phyloP scores from a whole-genome alignment of 1,284 basidiomycete species.

The Austroboletus olivaceoglutinosus region DNA sequence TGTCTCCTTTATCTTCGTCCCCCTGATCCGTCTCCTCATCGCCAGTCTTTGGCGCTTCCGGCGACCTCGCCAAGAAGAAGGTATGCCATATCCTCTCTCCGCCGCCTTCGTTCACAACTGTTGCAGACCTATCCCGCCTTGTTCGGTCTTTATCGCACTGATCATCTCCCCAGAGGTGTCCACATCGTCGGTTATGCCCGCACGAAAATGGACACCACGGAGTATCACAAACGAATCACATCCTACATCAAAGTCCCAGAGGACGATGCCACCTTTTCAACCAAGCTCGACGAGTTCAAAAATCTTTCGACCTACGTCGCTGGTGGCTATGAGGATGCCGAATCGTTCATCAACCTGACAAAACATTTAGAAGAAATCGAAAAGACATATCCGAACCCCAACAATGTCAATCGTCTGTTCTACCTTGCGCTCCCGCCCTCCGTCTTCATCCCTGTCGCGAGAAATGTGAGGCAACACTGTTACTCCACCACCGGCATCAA shows the following conservation, averaged over 20 bases:
- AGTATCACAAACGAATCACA: conserved; percentile 82
- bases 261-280: conserved; percentile 54
- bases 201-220: conserved; percentile 87
- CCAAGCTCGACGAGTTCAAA: conserved; percentile 81
- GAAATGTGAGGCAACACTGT: conserved; percentile 78
- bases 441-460: conserved; percentile 87
- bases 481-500: conserved; percentile 70
- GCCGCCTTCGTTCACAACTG: conserved; percentile 13
- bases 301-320: conserved; percentile 75
- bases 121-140: conserved; percentile 88
- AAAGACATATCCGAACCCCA: conserved; percentile 58
- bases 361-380: conserved; percentile 79
- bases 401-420: conserved; percentile 73
- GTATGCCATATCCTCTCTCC: conserved; percentile 39
- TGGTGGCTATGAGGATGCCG: conserved; percentile 84
- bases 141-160: conserved; percentile 81
- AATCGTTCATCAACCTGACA: conserved; percentile 75
- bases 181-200: conserved; percentile 94
- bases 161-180: conserved; percentile 77
- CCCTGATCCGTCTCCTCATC: conserved; percentile 14
- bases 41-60: conserved; percentile 92
- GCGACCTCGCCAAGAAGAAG: conserved; percentile 99
- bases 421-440: conserved; percentile 94
- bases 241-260: conserved; percentile 81
- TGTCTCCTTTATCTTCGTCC: conserved; percentile 12